These are phyloP conservation scores for Pseudocercospora fijiensis DNA, from an alignment of 2,329 filamentous ascomycete species.

Conservation along the genomic window DNA sequence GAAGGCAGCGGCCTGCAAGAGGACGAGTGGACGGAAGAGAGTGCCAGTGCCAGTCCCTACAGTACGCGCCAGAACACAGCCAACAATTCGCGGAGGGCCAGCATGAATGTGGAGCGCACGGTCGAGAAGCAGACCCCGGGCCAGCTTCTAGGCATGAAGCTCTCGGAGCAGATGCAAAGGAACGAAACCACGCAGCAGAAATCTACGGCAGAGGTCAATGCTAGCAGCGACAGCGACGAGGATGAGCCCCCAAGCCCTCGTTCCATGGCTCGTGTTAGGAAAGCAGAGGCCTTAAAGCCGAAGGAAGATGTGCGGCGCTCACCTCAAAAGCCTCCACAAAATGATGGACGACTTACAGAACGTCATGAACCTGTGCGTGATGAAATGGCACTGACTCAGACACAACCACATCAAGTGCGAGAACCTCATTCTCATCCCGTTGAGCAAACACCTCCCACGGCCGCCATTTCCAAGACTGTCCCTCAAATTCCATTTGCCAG, in stretches of 20 bases:
- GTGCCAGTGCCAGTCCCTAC: constrained; percentile 38
- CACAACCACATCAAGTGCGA: not conserved
- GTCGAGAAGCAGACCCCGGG: constrained; percentile 22
- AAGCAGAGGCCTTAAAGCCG: constrained; percentile 4
- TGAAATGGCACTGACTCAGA: not conserved
- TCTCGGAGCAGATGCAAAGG: constrained; percentile 13
- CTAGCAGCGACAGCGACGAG: constrained; percentile 20
- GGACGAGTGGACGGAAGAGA: constrained; percentile 42
- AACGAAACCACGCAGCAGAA: constrained; percentile 2
- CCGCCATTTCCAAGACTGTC: not conserved
- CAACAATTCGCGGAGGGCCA: constrained; percentile 38
- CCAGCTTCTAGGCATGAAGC: constrained; percentile 15
- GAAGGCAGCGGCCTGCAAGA: constrained; percentile 36
- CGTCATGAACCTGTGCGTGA: not conserved
- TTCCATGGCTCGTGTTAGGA: constrained; percentile 15
- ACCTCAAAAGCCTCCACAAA: not conserved
- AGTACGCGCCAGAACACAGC: constrained; percentile 40
- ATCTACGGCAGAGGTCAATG: constrained; percentile 2
- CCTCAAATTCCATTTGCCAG: constrained; percentile 25
- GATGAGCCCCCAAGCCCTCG: constrained; percentile 17
- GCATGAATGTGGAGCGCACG: constrained; percentile 27
- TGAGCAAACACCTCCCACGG: not conserved
- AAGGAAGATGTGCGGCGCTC: not conserved
- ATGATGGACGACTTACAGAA: not conserved
- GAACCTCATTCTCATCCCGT: not conserved